These are phyloP conservation scores for Hansenula sp. DNA, from an alignment of 1,139 yeast genomes.

Conservation along the genomic window DNA sequence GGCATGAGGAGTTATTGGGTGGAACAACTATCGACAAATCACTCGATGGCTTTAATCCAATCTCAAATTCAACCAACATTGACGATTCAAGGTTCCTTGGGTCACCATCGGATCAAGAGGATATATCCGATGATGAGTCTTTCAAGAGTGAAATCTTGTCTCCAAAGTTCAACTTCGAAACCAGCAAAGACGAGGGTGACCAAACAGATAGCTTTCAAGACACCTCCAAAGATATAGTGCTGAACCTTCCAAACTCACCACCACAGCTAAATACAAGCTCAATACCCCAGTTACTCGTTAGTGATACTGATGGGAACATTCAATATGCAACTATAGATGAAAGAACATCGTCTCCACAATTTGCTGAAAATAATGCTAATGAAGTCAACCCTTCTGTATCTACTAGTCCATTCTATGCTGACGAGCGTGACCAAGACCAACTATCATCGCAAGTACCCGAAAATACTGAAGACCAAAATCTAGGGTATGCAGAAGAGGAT, in stretches of 20 bases:
- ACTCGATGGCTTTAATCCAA: neutral
- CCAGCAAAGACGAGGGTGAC: neutral
- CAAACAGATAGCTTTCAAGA: neutral
- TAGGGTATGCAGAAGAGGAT: neutral
- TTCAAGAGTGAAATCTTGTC: slow-evolving; percentile 17
- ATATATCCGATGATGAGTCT: slow-evolving; percentile 12
- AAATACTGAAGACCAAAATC: neutral
- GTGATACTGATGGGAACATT: slow-evolving; percentile 9
- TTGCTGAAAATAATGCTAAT: neutral
- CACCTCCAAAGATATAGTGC: neutral
- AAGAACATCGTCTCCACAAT: neutral
- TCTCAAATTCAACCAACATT: slow-evolving; percentile 1
- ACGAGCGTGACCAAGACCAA: neutral
- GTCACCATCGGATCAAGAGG: neutral
- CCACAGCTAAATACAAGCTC: neutral
- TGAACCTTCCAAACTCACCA: slow-evolving; percentile 1
- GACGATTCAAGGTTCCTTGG: neutral
- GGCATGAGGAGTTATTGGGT: neutral
- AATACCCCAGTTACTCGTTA: slow-evolving; percentile 13
- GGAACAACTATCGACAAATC: neutral
- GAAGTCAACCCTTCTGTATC: slow-evolving; percentile 1
- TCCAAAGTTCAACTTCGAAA: slow-evolving; percentile 10
- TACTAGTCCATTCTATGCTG: slow-evolving; percentile 1
- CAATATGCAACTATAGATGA: neutral
- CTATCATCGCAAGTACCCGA: neutral